Evolutionary conservation across 441 rosid species (phyloP).

Genomic region (Dalechampia spathulata): DNA sequence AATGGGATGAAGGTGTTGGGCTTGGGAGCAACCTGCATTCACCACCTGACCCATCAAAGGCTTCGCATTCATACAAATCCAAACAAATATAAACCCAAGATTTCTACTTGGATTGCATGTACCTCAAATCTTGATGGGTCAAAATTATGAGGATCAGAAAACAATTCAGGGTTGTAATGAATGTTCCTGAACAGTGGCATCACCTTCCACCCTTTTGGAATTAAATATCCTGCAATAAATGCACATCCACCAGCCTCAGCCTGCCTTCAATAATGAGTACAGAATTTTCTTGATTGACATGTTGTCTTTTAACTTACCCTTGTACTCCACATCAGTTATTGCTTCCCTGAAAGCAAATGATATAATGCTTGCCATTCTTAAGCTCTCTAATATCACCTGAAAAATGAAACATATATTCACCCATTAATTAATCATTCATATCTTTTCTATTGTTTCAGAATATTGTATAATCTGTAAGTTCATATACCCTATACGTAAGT

Average conservation of each 20-base stretch:
- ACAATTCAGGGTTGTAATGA: conserved; percentile 73
- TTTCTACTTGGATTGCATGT: conserved; percentile 3
- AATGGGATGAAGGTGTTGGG: conserved; percentile 88
- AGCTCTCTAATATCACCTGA: conserved; percentile 73
- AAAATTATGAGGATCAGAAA: conserved; percentile 60
- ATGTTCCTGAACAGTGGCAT: conserved; percentile 93
- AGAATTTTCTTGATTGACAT: too few species aligned
- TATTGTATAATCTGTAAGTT: too few species aligned
- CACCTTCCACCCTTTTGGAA: conserved; percentile 98
- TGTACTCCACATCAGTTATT: conserved; percentile 79
- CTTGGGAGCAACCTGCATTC: conserved; percentile 58
- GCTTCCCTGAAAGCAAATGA: conserved; percentile 96
- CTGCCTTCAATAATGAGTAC: too few species aligned
- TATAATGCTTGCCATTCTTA: conserved; percentile 93
- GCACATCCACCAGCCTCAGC: too few species aligned
- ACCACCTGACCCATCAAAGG: too few species aligned
- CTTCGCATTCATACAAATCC: too few species aligned
- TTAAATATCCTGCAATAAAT: conserved; percentile 65
- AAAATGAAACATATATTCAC: background rate
- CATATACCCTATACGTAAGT: conserved; percentile 65
- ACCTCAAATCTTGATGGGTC: conserved; percentile 94
- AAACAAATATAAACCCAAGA: too few species aligned
- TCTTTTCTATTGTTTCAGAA: too few species aligned
- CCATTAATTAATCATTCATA: too few species aligned
- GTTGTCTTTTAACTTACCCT: too few species aligned